Percentiles rank a stretch among this genome's conserved stretches.
Evolutionary conservation across 208 protist genomes (phyloP).

Genomic region (Leptomonas seymouri): DNA sequence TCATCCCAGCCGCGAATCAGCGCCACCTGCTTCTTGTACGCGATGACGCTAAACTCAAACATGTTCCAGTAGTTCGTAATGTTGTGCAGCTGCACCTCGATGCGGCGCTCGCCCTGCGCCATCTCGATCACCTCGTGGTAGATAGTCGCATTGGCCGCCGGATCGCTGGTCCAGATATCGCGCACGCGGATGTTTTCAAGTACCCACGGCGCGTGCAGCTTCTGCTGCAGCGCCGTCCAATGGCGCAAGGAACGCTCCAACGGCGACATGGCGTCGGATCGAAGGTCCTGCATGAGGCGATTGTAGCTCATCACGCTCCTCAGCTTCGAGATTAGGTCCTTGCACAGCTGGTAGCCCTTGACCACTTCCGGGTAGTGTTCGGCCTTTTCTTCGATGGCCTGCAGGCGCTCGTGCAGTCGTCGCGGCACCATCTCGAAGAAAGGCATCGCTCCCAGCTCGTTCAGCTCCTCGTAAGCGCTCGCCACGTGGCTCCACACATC

Average conservation of each 20-base stretch:
- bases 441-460: slow-evolving; percentile 84
- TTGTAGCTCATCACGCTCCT: slow-evolving; percentile 56
- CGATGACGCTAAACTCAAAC: slow-evolving; percentile 93
- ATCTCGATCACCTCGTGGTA: slow-evolving; percentile 93
- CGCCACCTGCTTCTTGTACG: slow-evolving; percentile 94
- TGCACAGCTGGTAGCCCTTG: slow-evolving; percentile 59
- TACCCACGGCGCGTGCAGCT: slow-evolving; percentile 93
- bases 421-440: slow-evolving; percentile 95
- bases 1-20: slow-evolving; percentile 98
- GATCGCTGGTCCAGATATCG: slow-evolving; percentile 90
- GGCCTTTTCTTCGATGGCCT: slow-evolving; percentile 54
- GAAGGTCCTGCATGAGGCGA: slow-evolving; percentile 91
- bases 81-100: slow-evolving; percentile 82
- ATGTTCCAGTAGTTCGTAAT: slow-evolving; percentile 94
- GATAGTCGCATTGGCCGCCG: slow-evolving; percentile 92
- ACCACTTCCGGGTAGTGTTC: slow-evolving; percentile 62
- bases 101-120: slow-evolving; percentile 87
- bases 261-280: slow-evolving; percentile 93
- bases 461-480: slow-evolving; percentile 73
- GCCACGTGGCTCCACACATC: slow-evolving; percentile 90
- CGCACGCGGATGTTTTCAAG: slow-evolving; percentile 85
- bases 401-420: slow-evolving; percentile 83
- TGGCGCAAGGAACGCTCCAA: slow-evolving; percentile 74
- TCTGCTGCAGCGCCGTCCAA: slow-evolving; percentile 78
- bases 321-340: slow-evolving; percentile 51